Conservation (phyloP, 495 filamentous ascomycete genomes). For the Xylaria venustula region DNA sequence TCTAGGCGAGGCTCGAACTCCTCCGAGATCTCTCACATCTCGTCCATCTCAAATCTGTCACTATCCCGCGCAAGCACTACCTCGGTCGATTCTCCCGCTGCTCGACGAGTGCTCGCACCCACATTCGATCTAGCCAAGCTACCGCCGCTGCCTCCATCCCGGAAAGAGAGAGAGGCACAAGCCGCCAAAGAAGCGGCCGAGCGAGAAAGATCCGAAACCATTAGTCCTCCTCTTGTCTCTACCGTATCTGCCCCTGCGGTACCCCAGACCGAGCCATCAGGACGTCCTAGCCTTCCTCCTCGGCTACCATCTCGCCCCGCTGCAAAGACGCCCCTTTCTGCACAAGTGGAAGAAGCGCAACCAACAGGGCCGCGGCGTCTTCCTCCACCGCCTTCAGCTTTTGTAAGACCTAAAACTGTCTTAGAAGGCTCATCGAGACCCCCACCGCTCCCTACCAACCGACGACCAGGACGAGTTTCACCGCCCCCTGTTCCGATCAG, state of each 20-base stretch:
- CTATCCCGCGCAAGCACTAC: slow-evolving; percentile 32
- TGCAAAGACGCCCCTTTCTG: slow-evolving; percentile 19
- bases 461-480: slow-evolving; percentile 20
- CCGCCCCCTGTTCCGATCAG: slow-evolving; percentile 49
- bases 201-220: slow-evolving; percentile 21
- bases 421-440: slow-evolving; percentile 19
- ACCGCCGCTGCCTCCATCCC: slow-evolving; percentile 47
- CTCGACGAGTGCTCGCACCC: slow-evolving; percentile 45
- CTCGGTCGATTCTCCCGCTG: slow-evolving; percentile 24
- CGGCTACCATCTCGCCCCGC: slow-evolving; percentile 40
- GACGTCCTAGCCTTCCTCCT: slow-evolving; percentile 38
- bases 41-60: slow-evolving; percentile 42
- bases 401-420: slow-evolving; percentile 19
- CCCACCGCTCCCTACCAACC: slow-evolving; percentile 7
- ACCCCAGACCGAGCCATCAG: slow-evolving; percentile 18
- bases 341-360: slow-evolving; percentile 20
- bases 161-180: slow-evolving; percentile 46
- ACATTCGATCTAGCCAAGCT: slow-evolving; percentile 49
- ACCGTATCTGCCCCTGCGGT: slow-evolving; percentile 22
- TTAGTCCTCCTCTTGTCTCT: slow-evolving; percentile 20
- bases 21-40: slow-evolving; percentile 45
- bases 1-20: slow-evolving; percentile 45
- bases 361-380: slow-evolving; percentile 34
- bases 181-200: slow-evolving; percentile 35
- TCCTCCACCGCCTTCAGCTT: slow-evolving; percentile 37